These are phyloP conservation scores for Eimeria sp. DNA, from an alignment of 169 alveolate species.

Conservation along the genomic window DNA sequence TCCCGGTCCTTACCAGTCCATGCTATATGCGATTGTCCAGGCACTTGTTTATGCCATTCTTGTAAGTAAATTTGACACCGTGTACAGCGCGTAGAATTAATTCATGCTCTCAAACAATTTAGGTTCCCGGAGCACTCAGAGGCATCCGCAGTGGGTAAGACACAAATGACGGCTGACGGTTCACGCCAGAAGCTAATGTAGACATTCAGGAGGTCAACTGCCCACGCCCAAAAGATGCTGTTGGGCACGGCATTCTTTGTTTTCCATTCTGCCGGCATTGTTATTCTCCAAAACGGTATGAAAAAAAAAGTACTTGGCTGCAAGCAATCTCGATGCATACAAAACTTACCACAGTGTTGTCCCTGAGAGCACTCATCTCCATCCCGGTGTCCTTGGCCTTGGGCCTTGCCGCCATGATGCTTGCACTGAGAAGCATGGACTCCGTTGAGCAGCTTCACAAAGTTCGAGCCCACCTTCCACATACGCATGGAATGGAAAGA, in stretches of 20 bases:
- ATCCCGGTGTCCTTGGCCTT: slow-evolving; percentile 34
- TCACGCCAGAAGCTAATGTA: background rate
- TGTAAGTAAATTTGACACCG: background rate
- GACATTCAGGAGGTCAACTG: slow-evolving; percentile 49
- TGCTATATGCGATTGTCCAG: slow-evolving; percentile 47
- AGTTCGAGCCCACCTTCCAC: slow-evolving; percentile 51
- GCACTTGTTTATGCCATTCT: slow-evolving; percentile 51
- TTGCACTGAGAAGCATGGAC: slow-evolving; percentile 48
- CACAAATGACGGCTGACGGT: background rate
- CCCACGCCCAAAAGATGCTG: slow-evolving; percentile 52
- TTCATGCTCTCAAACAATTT: no score
- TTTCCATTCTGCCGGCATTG: slow-evolving; percentile 57
- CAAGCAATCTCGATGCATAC: background rate
- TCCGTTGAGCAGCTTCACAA: slow-evolving; percentile 63
- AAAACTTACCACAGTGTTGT: slow-evolving; percentile 13
- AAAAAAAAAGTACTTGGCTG: background rate
- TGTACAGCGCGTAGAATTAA: background rate
- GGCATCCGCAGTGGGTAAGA: slow-evolving; percentile 64
- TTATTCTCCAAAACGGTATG: slow-evolving; percentile 59
- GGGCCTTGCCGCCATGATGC: slow-evolving; percentile 61
- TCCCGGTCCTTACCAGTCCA: slow-evolving; percentile 57
- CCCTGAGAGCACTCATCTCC: slow-evolving; percentile 67
- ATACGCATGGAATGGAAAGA: slow-evolving; percentile 64
- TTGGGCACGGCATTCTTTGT: slow-evolving; percentile 52
- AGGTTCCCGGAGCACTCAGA: slow-evolving; percentile 62